A percentile compares a stretch with the other conserved stretches of the same genome.
phyloP scores from a whole-genome alignment of 345 rosid genomes.

The Leavenworthia alabamica region DNA sequence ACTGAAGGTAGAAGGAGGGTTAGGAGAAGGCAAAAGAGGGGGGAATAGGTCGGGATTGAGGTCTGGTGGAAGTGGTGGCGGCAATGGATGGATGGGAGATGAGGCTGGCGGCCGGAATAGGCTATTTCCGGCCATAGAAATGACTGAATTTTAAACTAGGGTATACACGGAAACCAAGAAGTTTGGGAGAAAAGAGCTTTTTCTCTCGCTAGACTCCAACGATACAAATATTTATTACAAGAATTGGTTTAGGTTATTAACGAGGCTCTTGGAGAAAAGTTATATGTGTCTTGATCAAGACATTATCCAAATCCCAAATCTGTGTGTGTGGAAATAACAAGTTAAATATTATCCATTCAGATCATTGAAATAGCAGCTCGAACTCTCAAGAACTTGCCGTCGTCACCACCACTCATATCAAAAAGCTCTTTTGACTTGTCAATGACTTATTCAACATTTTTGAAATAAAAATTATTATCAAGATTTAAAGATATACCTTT shows the following conservation, averaged over 20 bases:
- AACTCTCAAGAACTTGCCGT: constrained; percentile 5
- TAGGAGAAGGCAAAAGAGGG: too few relatives aligned
- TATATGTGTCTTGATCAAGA: constrained; percentile 1
- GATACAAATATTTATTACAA: too few relatives aligned
- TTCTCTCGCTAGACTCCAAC: too few relatives aligned
- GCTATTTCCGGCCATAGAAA: too few relatives aligned
- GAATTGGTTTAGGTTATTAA: not conserved
- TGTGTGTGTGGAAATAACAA: not conserved
- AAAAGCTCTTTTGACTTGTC: constrained; percentile 25
- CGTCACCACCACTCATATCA: constrained; percentile 15
- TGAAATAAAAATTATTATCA: not conserved
- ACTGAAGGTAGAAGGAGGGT: too few relatives aligned
- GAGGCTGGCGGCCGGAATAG: too few relatives aligned
- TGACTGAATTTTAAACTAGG: too few relatives aligned
- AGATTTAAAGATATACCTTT: not conserved
- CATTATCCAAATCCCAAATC: constrained; percentile 1
- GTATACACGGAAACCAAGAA: too few relatives aligned
- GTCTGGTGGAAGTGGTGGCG: too few relatives aligned
- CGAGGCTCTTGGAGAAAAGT: not conserved
- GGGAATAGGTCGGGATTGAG: too few relatives aligned
- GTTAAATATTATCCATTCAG: not conserved
- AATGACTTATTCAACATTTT: not conserved
- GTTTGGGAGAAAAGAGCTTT: too few relatives aligned
- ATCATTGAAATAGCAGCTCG: not conserved
- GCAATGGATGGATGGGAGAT: too few relatives aligned